phyloP scores from a whole-genome alignment of 768 basidiomycete species.

The Leccinum arenicola region DNA sequence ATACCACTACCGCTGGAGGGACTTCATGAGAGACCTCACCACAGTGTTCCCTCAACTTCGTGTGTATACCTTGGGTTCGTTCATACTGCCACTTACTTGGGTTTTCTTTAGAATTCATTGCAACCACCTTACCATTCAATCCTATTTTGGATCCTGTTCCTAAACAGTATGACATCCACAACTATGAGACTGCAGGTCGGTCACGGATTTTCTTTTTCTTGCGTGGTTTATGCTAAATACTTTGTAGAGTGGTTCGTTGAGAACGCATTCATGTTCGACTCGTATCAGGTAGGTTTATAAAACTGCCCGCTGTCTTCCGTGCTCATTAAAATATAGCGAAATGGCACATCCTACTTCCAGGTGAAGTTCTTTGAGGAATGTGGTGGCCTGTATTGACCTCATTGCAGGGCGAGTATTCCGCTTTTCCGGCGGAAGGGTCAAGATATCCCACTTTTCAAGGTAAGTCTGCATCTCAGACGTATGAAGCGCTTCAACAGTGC shows the following conservation, averaged over 20 bases:
- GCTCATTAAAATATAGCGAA: slow-evolving; percentile 41
- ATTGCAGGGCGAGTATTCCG: slow-evolving; percentile 52
- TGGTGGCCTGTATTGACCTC: neutral
- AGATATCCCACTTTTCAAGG: slow-evolving; percentile 52
- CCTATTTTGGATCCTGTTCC: slow-evolving; percentile 50
- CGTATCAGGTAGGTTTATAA: slow-evolving; percentile 25
- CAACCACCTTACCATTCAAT: slow-evolving; percentile 43
- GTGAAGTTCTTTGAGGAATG: neutral
- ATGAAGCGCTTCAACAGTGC: neutral
- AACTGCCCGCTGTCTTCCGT: neutral
- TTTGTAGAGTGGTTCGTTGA: slow-evolving; percentile 37
- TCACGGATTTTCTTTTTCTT: too few relatives aligned
- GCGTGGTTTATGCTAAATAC: neutral
- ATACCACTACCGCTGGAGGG: slow-evolving; percentile 47
- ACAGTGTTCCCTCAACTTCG: slow-evolving; percentile 49
- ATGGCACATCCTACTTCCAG: slow-evolving; percentile 56
- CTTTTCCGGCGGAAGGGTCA: slow-evolving; percentile 47
- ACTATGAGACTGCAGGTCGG: slow-evolving; percentile 45
- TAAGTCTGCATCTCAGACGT: slow-evolving; percentile 20
- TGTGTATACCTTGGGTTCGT: slow-evolving; percentile 26
- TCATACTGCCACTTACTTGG: slow-evolving; percentile 8
- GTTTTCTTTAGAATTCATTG: slow-evolving; percentile 46
- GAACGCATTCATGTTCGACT: slow-evolving; percentile 49
- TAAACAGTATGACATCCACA: slow-evolving; percentile 52
- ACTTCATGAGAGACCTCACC: slow-evolving; percentile 43